Base-by-base conservation (phyloP, 768 basidiomycete species). In the Collybia sp. region DNA sequence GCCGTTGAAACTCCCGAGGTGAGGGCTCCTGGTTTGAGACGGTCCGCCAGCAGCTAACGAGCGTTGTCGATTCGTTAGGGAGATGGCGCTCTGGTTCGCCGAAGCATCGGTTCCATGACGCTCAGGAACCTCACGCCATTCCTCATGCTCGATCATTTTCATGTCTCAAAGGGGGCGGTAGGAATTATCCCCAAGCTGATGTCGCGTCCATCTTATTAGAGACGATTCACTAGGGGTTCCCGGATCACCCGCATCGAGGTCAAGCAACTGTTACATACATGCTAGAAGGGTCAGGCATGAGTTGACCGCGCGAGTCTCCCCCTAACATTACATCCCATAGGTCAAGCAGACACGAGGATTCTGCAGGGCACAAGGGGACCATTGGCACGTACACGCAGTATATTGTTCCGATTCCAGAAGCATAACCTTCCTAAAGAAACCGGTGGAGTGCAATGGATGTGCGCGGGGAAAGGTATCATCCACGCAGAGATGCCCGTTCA, bases 391-490 rank as follows among this genome's bases (percentile, higher is more conserved):
- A 5, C n/a, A 17, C 9, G 18, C 46, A 6, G 8, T 15, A 33
- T 35, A 30, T 12, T 20, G 25, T n/a, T 30, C 30, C 3, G 5
- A n/a, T 16, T 33, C 31, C 18, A 16, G 30, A 6, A 1, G 18
- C 18, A 40, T 49, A 50, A 12, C 12, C 40, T 31, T 20, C 2
- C 9, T 34, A 25, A 42, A 75, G 74, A 78, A 34, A 59, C 83
- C 8, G 94, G 94, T 3, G 95, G 93, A 41, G 84, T 96, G 1
- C 94, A 97, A 58, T 96, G 93, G 91, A 95, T 95, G 93, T 83
- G 78, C 62, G 87, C 87, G 12, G 86, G 84, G 46, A 67, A 79
- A 57, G 88, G 88, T 40, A 88, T 88, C 55, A 83, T 89, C 30
- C 87, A 90, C 50, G 83, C 86, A 1, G 86, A 89, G 69, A 96